These are phyloP conservation scores for Hirsutella rhossiliensis DNA, from an alignment of 2,329 filamentous ascomycete genomes.

Conservation along the genomic window DNA sequence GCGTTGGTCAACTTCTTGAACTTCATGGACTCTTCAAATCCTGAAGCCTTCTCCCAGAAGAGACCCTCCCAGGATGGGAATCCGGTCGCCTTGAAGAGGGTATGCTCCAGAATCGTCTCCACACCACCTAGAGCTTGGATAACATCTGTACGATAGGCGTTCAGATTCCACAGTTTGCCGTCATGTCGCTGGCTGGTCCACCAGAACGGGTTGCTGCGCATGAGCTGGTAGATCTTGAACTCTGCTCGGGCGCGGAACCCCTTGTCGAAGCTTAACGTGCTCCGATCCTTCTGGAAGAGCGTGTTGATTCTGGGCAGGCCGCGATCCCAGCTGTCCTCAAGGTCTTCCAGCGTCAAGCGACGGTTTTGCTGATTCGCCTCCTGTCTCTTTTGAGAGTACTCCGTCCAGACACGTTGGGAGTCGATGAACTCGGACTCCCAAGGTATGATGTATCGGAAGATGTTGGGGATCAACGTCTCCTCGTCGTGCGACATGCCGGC, in stretches of 20 bases:
- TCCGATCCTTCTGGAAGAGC: conserved; percentile 95
- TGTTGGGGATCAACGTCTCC: conserved; percentile 95
- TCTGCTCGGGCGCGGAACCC: conserved; percentile 91
- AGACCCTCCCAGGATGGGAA: conserved; percentile 96
- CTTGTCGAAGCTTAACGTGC: conserved; percentile 95
- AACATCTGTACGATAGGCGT: conserved; percentile 90
- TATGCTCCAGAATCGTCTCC: conserved; percentile 95
- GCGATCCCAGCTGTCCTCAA: conserved; percentile 97
- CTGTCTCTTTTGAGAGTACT: conserved; percentile 94
- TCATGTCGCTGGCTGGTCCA: conserved; percentile 98
- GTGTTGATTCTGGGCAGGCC: conserved; percentile 97
- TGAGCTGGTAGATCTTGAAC: conserved; percentile 96
- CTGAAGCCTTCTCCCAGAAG: conserved; percentile 67
- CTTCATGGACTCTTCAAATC: conserved; percentile 65
- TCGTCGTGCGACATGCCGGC: conserved; percentile 98
- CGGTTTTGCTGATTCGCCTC: conserved; percentile 97
- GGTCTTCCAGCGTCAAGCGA: conserved; percentile 83
- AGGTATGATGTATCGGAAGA: conserved; percentile 97
- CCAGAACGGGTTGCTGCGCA: conserved; percentile 99
- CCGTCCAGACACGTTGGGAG: conserved; percentile 97
- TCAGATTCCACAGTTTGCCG: conserved; percentile 94
- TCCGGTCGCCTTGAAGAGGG: conserved; percentile 89
- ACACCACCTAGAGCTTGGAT: conserved; percentile 95
- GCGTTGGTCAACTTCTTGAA: conserved; percentile 99
- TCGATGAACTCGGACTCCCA: conserved; percentile 99